Conservation (phyloP, 768 basidiomycete species). For the Suillus plorans region DNA sequence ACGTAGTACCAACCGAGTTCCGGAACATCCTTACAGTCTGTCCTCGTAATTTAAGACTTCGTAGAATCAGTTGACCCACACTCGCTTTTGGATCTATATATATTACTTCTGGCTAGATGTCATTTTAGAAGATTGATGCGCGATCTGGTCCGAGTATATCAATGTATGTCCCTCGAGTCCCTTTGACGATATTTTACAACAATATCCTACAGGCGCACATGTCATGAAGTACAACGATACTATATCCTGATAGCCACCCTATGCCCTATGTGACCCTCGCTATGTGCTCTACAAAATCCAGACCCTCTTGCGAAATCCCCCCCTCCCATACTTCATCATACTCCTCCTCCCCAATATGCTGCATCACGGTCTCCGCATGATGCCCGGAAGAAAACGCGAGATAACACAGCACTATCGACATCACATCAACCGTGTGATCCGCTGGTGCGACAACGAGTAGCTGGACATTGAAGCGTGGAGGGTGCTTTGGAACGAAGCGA, state of each 20-base stretch:
- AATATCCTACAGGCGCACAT: not conserved
- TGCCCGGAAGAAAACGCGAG: slow-evolving; percentile 26
- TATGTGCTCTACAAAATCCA: slow-evolving; percentile 24
- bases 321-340: slow-evolving; percentile 30
- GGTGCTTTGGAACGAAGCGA: slow-evolving; percentile 6
- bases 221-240: not conserved
- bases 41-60: too few relatives aligned
- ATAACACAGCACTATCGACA: slow-evolving; percentile 28
- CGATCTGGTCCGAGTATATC: too few relatives aligned
- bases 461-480: slow-evolving; percentile 11
- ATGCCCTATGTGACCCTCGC: slow-evolving; percentile 16
- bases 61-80: too few relatives aligned
- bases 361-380: slow-evolving; percentile 21
- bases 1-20: too few relatives aligned
- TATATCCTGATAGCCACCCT: not conserved
- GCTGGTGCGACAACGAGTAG: slow-evolving; percentile 29
- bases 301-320: slow-evolving; percentile 23
- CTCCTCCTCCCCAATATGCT: slow-evolving; percentile 23
- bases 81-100: too few relatives aligned
- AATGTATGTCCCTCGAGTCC: not conserved
- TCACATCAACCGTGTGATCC: slow-evolving; percentile 29
- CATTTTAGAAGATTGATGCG: too few relatives aligned
- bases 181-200: not conserved
- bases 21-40: too few relatives aligned
- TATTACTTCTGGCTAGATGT: too few relatives aligned